A percentile compares a stretch with the other conserved stretches of the same genome.
phyloP scores from a whole-genome alignment of 2,329 filamentous ascomycete genomes.

The Diaporthe longicolla region DNA sequence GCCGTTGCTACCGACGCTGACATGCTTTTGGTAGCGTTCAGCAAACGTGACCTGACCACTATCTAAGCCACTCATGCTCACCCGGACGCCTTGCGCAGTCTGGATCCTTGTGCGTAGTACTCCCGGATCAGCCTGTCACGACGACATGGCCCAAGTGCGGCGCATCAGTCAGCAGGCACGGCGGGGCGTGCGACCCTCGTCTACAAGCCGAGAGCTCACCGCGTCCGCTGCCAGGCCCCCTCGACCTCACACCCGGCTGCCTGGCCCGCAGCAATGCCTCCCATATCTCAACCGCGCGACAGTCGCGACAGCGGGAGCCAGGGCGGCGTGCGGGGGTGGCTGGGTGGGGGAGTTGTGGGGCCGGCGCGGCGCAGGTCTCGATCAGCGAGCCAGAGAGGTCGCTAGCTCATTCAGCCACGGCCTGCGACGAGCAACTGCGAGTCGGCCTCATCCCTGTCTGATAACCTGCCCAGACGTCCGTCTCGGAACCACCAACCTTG shows the following conservation, averaged over 20 bases:
- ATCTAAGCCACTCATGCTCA: no score
- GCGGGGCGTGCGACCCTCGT: neutral
- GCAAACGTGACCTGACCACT: no score
- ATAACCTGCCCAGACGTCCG: no score
- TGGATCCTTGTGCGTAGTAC: no score
- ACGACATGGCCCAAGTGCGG: neutral
- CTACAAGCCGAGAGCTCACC: constrained; percentile 2
- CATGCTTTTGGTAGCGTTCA: no score
- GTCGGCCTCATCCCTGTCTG: no score
- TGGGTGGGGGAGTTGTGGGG: neutral
- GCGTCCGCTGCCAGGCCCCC: neutral
- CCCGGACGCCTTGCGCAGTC: no score
- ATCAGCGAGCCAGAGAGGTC: neutral
- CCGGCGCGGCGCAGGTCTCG: neutral
- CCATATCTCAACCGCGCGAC: neutral
- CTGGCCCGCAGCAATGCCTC: neutral
- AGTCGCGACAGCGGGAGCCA: neutral
- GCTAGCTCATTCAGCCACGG: neutral
- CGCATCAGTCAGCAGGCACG: neutral
- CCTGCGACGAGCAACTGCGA: neutral
- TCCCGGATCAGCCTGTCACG: no score
- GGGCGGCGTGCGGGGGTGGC: neutral
- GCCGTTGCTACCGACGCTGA: no score
- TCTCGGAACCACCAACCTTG: no score
- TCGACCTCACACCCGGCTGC: neutral